A percentile compares a stretch with the other conserved stretches of the same genome.
Evolutionary conservation across 139 green algal species (phyloP).

Genomic region (Chlorella sp.): DNA sequence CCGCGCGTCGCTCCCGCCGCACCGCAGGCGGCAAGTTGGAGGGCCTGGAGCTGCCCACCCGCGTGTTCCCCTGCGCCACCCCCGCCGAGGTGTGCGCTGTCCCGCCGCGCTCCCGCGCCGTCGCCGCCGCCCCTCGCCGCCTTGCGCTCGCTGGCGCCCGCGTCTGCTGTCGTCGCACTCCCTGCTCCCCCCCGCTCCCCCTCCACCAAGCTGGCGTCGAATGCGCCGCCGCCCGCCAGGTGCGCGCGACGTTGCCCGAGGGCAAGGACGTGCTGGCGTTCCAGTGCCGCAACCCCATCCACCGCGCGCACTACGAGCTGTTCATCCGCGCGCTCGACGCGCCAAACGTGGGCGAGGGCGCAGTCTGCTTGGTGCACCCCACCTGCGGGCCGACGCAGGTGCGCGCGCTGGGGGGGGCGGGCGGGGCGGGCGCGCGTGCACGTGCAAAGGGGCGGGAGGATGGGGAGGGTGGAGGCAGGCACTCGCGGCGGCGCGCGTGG

Average conservation of each 20-base stretch:
- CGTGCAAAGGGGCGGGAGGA: not conserved
- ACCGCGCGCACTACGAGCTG: constrained; percentile 93
- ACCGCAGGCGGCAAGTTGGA: constrained; percentile 58
- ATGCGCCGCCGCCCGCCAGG: no score
- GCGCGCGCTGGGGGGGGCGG: not conserved
- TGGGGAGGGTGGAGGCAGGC: not conserved
- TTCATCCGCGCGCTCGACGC: constrained; percentile 88
- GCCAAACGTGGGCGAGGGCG: constrained; percentile 68
- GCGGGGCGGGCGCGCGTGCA: not conserved
- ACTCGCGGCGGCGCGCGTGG: no score
- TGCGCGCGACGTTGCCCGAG: constrained; percentile 68
- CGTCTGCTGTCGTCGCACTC: no score
- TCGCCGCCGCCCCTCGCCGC: no score
- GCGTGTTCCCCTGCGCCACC: constrained; percentile 84
- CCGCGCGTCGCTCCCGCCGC: no score
- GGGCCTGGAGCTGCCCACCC: constrained; percentile 78
- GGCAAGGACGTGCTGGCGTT: constrained; percentile 89
- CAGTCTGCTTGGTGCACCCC: constrained; percentile 88
- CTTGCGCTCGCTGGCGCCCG: no score
- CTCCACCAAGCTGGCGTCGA: no score
- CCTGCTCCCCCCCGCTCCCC: no score
- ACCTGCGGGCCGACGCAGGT: constrained; percentile 89
- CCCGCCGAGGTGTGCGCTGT: constrained; percentile 65
- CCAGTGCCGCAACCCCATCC: constrained; percentile 95
- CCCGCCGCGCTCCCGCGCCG: not conserved